These are phyloP conservation scores for Eucalyptus leucophloia DNA, from an alignment of 345 rosid species.

Conservation along the genomic window DNA sequence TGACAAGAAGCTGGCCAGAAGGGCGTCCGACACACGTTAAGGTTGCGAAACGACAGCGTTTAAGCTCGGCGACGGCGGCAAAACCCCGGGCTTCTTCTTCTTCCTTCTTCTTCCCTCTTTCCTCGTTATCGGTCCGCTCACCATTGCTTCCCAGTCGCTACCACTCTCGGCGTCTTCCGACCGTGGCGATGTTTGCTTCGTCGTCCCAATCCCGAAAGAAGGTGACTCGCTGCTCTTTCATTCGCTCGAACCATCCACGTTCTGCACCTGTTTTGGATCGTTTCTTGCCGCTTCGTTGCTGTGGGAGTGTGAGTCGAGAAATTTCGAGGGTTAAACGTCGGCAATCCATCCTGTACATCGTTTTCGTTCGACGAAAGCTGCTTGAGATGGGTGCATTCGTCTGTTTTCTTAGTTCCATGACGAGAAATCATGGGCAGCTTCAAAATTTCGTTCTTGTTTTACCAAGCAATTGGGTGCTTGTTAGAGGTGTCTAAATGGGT, in stretches of 20 bases:
- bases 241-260: neutral
- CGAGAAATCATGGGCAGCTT: neutral
- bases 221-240: neutral
- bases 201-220: slow-evolving; percentile 5
- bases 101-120: neutral
- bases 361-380: neutral
- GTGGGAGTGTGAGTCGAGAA: neutral
- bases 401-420: neutral
- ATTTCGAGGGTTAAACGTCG: neutral
- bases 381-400: neutral
- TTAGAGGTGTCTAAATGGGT: no score
- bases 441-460: neutral
- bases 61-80: neutral
- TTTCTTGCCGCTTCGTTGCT: neutral
- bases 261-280: neutral
- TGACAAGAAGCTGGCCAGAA: neutral
- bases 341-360: neutral
- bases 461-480: neutral
- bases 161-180: neutral
- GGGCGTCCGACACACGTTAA: neutral
- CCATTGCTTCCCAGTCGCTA: neutral
- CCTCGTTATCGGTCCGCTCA: neutral
- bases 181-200: slow-evolving; percentile 15
- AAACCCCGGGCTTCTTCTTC: neutral
- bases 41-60: neutral